These are phyloP conservation scores for Mycena citricolor DNA, from an alignment of 1,284 basidiomycete species.

Conservation along the genomic window DNA sequence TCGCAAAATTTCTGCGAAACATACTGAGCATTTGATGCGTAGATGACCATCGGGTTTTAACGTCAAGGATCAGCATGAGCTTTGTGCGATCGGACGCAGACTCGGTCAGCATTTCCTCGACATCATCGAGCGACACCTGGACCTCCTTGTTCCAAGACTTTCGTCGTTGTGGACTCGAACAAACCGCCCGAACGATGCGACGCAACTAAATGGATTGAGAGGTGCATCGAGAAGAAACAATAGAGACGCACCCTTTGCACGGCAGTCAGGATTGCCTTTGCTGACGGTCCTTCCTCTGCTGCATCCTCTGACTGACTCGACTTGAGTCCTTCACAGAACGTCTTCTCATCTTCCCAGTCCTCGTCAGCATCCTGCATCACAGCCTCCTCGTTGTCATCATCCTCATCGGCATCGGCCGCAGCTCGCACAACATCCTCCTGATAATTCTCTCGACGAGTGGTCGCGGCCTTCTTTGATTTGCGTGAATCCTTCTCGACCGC, in stretches of 20 bases:
- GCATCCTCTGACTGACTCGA: too few species aligned
- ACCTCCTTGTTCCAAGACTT: slow-evolving; percentile 23
- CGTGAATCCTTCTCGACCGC: slow-evolving; percentile 23
- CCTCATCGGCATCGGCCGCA: slow-evolving; percentile 18
- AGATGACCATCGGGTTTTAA: slow-evolving; percentile 29
- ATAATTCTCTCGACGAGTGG: slow-evolving; percentile 17
- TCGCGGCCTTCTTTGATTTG: slow-evolving; percentile 11
- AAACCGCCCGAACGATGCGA: slow-evolving; percentile 27
- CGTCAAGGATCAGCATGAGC: slow-evolving; percentile 27
- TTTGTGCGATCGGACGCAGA: neutral
- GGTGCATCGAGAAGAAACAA: neutral
- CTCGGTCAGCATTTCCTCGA: slow-evolving; percentile 20
- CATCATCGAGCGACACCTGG: slow-evolving; percentile 7
- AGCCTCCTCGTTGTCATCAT: slow-evolving; percentile 7
- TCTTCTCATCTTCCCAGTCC: too few species aligned
- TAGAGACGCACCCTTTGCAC: slow-evolving; percentile 15
- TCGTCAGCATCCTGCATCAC: too few species aligned
- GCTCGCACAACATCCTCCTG: slow-evolving; percentile 1
- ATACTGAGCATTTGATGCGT: slow-evolving; percentile 29
- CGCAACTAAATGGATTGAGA: slow-evolving; percentile 24
- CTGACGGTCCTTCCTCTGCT: neutral
- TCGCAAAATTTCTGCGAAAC: neutral
- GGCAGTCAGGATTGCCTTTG: slow-evolving; percentile 1
- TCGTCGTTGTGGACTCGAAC: slow-evolving; percentile 27
- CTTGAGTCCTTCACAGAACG: too few species aligned